Evolutionary conservation across 2,329 filamentous ascomycete genomes (phyloP).

Genomic region (Ophiobolus disseminans): DNA sequence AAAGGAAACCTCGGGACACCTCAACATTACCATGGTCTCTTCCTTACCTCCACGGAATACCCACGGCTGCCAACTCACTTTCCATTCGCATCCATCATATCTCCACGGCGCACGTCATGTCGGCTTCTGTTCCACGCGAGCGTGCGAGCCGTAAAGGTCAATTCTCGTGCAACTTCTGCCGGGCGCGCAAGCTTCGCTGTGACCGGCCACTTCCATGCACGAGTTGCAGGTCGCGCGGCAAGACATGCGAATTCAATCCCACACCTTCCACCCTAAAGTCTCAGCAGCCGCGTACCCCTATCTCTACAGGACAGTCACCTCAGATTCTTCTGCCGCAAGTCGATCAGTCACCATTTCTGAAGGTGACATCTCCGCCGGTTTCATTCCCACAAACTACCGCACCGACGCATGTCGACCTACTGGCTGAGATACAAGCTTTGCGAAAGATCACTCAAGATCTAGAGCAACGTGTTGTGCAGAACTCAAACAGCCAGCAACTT

Average conservation of each 20-base stretch:
- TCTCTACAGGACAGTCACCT: background rate
- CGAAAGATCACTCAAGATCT: constrained; percentile 1
- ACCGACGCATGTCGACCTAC: background rate
- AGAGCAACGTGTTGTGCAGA: constrained; percentile 1
- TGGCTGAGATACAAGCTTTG: background rate
- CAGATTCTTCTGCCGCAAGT: no score
- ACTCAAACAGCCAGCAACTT: background rate
- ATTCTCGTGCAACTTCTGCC: constrained; percentile 35
- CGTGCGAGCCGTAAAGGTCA: constrained; percentile 16
- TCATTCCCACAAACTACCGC: background rate
- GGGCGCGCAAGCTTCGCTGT: constrained; percentile 37
- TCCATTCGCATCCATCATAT: background rate
- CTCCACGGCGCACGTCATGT: background rate
- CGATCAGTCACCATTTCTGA: no score
- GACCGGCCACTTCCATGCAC: constrained; percentile 34
- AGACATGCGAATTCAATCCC: constrained; percentile 21
- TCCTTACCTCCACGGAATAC: background rate
- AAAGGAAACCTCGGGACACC: background rate
- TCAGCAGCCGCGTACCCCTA: background rate
- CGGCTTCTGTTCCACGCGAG: background rate
- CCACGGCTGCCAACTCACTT: background rate
- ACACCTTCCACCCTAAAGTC: background rate
- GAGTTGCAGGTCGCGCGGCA: constrained; percentile 31
- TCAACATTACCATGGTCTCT: background rate
- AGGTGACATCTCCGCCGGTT: no score